These are phyloP conservation scores for Globisporangium solare DNA, from an alignment of 352 stramenopile genomes.

Conservation along the genomic window DNA sequence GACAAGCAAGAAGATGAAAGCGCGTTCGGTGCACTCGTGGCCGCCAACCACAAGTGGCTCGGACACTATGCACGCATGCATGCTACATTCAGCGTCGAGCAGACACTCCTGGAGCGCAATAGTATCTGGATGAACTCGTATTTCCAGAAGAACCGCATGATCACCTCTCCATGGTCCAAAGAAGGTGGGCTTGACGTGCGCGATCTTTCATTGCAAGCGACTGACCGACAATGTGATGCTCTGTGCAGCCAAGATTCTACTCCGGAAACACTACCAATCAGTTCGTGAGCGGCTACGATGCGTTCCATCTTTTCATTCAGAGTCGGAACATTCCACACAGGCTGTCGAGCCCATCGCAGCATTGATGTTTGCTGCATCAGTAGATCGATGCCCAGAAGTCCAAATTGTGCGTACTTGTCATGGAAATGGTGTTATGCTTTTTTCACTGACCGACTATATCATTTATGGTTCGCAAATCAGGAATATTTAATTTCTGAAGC, in stretches of 20 bases:
- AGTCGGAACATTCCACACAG: slow-evolving; percentile 46
- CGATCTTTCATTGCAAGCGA: neutral
- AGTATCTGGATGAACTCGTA: slow-evolving; percentile 79
- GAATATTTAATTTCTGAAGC: slow-evolving; percentile 55
- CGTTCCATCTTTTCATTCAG: slow-evolving; percentile 25
- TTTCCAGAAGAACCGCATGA: slow-evolving; percentile 78
- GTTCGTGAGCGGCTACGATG: slow-evolving; percentile 34
- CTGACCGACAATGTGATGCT: neutral
- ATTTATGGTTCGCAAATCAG: slow-evolving; percentile 21
- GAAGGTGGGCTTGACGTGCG: slow-evolving; percentile 27
- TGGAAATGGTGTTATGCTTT: neutral
- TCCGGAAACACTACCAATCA: slow-evolving; percentile 48
- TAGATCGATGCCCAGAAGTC: slow-evolving; percentile 51
- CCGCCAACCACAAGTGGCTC: slow-evolving; percentile 63
- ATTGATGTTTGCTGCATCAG: slow-evolving; percentile 57
- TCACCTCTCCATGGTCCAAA: slow-evolving; percentile 47
- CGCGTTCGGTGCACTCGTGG: slow-evolving; percentile 47
- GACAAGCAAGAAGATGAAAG: slow-evolving; percentile 22
- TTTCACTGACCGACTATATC: neutral
- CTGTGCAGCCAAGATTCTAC: slow-evolving; percentile 37
- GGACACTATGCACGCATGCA: slow-evolving; percentile 52
- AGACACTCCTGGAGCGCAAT: slow-evolving; percentile 52
- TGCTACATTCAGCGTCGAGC: slow-evolving; percentile 48
- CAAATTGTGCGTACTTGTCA: slow-evolving; percentile 36
- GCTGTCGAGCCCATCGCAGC: slow-evolving; percentile 54